Base-by-base conservation (phyloP, 2,329 filamentous ascomycete genomes). In the Colletotrichum noveboracense region DNA sequence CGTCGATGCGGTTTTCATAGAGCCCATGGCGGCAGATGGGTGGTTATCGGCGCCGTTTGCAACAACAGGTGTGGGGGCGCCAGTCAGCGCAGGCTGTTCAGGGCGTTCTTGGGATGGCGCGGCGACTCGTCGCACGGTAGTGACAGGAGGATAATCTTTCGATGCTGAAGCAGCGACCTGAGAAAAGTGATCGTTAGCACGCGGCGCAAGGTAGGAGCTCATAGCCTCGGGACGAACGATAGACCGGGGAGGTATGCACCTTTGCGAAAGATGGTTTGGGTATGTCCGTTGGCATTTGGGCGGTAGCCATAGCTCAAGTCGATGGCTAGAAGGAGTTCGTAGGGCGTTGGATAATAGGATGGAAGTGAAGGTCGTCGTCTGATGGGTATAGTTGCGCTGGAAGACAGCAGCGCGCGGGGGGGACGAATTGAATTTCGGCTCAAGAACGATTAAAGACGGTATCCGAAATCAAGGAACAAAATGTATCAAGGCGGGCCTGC, bases 241-340 rank as follows among this genome's bases (percentile, higher is more conserved):
- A 24, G 30, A 56, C 14, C 32, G 32, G 12, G 30, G 28, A 14
- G 38, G 52, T 76, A 80, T 88, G 74, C 87, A 95, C 94, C 90
- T 94, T 95, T 85, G 94, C 94, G 88, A 96, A 96, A 58, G 94
- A 95, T 79, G 93, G 90, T 84, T 91, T 92, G 69, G 86, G 86
- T 71, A 86, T 78, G 78, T 89, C 88, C 77, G 87, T 81, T 79
- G 87, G 83, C 79, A 88, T 84, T 80, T 86, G 85, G 71, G 86
- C 82, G 62, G 88, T 85, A 77, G 88, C 86, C 89, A 91, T 91
- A 78, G 78, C 80, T 64, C 30, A 24, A 66, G 26, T 24, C 13
- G 56, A 48, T 32, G 38, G 43, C 30, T 18, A 55, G 34, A 32
- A 38, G 26, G 43, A 21, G 12, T 61, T 65, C 43, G 21, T 62